phyloP scores from a whole-genome alignment of 805 yeast genomes.

The Candida sakaeoensis region DNA sequence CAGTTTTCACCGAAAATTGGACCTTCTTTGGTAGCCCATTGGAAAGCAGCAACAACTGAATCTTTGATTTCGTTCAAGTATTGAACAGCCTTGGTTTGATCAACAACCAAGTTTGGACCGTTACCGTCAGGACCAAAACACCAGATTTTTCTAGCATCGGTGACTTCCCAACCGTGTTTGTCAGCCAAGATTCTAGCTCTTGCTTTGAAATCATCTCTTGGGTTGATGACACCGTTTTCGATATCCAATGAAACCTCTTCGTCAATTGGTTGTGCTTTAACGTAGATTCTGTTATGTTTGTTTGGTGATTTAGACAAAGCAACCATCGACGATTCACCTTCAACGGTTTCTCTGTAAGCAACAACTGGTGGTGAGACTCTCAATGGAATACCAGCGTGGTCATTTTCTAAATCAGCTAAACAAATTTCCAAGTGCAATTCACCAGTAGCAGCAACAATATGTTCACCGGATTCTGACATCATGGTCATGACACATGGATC shows the following conservation, averaged over 20 bases:
- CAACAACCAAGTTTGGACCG: constrained; percentile 98
- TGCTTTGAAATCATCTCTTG: constrained; percentile 97
- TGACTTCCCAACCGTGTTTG: constrained; percentile 98
- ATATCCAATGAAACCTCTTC: constrained; percentile 92
- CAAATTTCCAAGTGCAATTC: constrained; percentile 99
- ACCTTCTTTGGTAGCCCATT: constrained; percentile 99
- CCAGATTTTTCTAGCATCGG: constrained; percentile 99
- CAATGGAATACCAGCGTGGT: constrained; percentile 99
- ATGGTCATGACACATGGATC: constrained; percentile 95
- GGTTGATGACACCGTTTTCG: constrained; percentile 86
- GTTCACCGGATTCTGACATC: constrained; percentile 97
- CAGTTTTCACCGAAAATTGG: constrained; percentile 95
- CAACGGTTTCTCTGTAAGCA: constrained; percentile 98
- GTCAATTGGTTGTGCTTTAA: constrained; percentile 92
- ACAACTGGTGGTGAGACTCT: constrained; percentile 97
- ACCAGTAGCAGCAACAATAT: constrained; percentile 99
- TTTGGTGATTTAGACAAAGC: constrained; percentile 99
- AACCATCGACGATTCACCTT: constrained; percentile 86
- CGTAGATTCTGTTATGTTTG: constrained; percentile 99
- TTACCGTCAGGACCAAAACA: constrained; percentile 99
- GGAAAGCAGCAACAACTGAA: constrained; percentile 99
- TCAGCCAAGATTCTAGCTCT: constrained; percentile 99
- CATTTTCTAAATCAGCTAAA: constrained; percentile 91
- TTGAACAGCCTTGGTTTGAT: constrained; percentile 99
- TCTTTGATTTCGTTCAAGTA: constrained; percentile 99